These are phyloP conservation scores for Helotiales sp. DNA, from an alignment of 2,329 filamentous ascomycete genomes.

Conservation along the genomic window DNA sequence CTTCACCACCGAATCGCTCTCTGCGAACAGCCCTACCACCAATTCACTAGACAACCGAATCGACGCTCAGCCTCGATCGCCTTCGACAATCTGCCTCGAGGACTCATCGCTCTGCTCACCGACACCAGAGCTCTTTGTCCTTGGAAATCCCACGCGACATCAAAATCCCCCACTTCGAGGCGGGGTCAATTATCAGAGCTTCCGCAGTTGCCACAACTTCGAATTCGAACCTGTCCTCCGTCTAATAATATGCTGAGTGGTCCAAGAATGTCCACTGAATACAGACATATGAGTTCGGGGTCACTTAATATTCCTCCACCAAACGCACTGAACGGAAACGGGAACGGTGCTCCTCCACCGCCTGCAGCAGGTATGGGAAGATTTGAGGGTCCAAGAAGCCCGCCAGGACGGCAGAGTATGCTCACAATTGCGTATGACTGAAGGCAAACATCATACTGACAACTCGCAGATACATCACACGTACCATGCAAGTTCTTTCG, in stretches of 20 bases:
- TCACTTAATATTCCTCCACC: slow-evolving; percentile 40
- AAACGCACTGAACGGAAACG: slow-evolving; percentile 26
- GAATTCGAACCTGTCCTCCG: neutral
- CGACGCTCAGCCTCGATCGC: neutral
- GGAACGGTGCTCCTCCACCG: slow-evolving; percentile 41
- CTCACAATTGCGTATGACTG: neutral
- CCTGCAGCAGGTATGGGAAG: slow-evolving; percentile 44
- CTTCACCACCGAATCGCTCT: neutral
- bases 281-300: slow-evolving; percentile 57
- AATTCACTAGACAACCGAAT: neutral
- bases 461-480: slow-evolving; percentile 78
- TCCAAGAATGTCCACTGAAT: slow-evolving; percentile 42
- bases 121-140: neutral
- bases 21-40: neutral
- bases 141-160: slow-evolving; percentile 14
- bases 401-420: slow-evolving; percentile 55
- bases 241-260: slow-evolving; percentile 18
- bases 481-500: slow-evolving; percentile 99
- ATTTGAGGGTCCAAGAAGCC: slow-evolving; percentile 62
- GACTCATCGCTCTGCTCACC: slow-evolving; percentile 4
- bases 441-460: slow-evolving; percentile 11
- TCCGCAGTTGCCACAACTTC: slow-evolving; percentile 5
- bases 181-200: slow-evolving; percentile 23
- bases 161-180: slow-evolving; percentile 28
- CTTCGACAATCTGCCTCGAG: neutral